These are phyloP conservation scores for Diaporthe batatas DNA, from an alignment of 2,329 filamentous ascomycete genomes.

Conservation along the genomic window DNA sequence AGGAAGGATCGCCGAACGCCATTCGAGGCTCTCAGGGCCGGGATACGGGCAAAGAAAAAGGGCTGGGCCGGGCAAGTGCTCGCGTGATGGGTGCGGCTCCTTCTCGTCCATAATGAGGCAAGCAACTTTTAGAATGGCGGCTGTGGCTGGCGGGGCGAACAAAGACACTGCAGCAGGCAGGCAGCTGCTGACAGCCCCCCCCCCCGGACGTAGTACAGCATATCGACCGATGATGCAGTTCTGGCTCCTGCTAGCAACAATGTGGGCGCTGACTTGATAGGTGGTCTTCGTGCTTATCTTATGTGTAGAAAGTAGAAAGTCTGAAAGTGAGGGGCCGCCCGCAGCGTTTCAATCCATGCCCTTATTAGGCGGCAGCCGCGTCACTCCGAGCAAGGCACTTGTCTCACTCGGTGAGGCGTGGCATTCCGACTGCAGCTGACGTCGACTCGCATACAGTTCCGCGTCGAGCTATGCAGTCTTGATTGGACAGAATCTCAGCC, in stretches of 20 bases:
- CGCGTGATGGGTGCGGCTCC: conserved; percentile 10
- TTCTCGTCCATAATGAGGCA: not conserved
- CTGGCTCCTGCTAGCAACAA: not conserved
- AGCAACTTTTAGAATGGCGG: not conserved
- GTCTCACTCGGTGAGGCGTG: not conserved
- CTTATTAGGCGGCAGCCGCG: not conserved
- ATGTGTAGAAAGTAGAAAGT: not conserved
- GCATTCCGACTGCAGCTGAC: not conserved
- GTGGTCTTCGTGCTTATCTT: not conserved
- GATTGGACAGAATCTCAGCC: not conserved
- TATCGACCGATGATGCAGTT: not conserved
- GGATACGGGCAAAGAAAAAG: not conserved
- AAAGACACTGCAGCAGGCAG: not conserved
- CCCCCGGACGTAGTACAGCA: not conserved
- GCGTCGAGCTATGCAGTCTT: not conserved
- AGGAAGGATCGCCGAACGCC: not conserved
- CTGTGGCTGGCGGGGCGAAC: not conserved
- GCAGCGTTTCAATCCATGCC: not conserved
- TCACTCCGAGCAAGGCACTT: not conserved
- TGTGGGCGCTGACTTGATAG: not conserved
- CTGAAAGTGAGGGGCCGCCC: too few species aligned
- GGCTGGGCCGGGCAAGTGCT: conserved; percentile 1
- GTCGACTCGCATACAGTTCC: not conserved
- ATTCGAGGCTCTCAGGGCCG: not conserved
- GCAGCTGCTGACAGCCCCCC: not conserved